Evolutionary conservation across 2,329 filamentous ascomycete species (phyloP), one percentile per base, ranked within the genome.

Genomic region (Xylaria sp.): DNA sequence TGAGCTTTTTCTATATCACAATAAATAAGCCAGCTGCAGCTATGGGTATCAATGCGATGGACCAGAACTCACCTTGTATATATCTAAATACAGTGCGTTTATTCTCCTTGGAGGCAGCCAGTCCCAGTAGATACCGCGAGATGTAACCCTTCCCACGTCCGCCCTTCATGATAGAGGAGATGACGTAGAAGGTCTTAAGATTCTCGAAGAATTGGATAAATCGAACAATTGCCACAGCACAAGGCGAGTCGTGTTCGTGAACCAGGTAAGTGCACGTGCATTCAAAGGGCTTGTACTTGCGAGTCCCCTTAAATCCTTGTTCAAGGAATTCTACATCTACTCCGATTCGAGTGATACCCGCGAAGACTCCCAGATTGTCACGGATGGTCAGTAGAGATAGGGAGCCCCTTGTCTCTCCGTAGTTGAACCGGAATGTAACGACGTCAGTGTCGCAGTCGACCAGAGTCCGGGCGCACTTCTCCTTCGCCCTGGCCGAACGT

Each of bases 151-250:
- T n/a, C n/a, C n/a, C n/a, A n/a, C n/a, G n/a, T n/a, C n/a, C n/a
- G n/a, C n/a, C n/a, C n/a, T n/a, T n/a, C 6, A 72, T 11, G 33
- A 70, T 51, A 2, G 49, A 67, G 11, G 73, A 31, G 7, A 79
- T 65, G 47, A 80, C 58, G 64, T 77, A 79, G 38, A 80, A 70
- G 5, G 63, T 45, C 53, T 76, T 56, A 0, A 80, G 59, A 22
- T 73, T 50, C 0, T 58, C 38, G 38, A 80, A 78, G 77, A 74
- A 11, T 65, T 39, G 4, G 47, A 66, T 15, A 75, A 58, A 60
- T 65, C 69, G 3, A 77, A 29, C 27, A 5, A 15, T 13, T n/a
- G 10, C 13, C 20, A 17, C 17, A 27, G 29, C 17, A 9, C 15
- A 27, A 9, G 25, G 7, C n/a, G 29, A n/a, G 25, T 53, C 3